Conservation (phyloP, 331 rosid species). For the Rosa hybrid region DNA sequence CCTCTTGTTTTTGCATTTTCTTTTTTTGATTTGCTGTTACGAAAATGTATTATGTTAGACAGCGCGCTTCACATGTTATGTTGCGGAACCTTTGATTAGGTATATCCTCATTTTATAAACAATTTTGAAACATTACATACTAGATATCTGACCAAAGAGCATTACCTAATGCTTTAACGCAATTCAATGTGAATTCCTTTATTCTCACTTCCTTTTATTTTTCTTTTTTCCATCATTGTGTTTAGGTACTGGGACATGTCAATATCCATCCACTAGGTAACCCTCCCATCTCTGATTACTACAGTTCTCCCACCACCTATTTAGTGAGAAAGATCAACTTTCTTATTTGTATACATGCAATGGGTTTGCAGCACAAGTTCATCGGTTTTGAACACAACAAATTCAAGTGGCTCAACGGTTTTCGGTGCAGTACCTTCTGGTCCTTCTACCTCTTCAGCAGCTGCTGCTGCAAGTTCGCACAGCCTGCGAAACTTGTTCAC, state of each 20-base stretch:
- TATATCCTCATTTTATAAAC: neutral
- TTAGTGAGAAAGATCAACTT: neutral
- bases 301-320: slow-evolving; percentile 1
- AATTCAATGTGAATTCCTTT: neutral
- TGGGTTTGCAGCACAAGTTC: slow-evolving; percentile 74
- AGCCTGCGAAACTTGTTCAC: slow-evolving; percentile 26
- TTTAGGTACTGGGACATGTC: slow-evolving; percentile 78
- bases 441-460: slow-evolving; percentile 59
- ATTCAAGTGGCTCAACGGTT: slow-evolving; percentile 81
- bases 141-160: neutral
- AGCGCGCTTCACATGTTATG: neutral
- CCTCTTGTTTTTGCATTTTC: slow-evolving; percentile 7
- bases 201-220: neutral
- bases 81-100: neutral
- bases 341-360: slow-evolving; percentile 6
- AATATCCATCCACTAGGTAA: slow-evolving; percentile 79
- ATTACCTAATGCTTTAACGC: neutral
- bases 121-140: neutral
- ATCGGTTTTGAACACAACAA: slow-evolving; percentile 82
- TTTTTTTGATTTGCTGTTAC: neutral
- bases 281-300: neutral
- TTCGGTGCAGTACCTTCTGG: slow-evolving; percentile 82
- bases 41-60: neutral
- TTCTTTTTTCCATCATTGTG: slow-evolving; percentile 6
- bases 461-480: slow-evolving; percentile 30